Percentiles rank a stretch among this genome's conserved stretches.
phyloP scores from a whole-genome alignment of 768 basidiomycete species.

The Lactarius hatsudake region DNA sequence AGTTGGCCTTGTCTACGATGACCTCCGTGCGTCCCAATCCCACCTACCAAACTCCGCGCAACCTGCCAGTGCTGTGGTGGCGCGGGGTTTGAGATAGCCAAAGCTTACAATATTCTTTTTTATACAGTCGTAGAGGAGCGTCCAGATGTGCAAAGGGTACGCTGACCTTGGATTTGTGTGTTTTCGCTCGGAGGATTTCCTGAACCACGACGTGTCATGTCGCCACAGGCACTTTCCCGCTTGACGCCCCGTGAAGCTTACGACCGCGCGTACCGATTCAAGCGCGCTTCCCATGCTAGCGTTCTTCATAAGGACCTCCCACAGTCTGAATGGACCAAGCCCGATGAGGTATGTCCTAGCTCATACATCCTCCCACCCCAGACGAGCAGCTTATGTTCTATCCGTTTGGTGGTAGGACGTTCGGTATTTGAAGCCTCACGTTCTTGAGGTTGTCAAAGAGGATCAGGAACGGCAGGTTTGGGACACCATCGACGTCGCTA shows the following conservation, averaged over 20 bases:
- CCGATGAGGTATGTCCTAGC: conserved; percentile 61
- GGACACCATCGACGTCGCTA: conserved; percentile 74
- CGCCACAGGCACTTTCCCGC: conserved; percentile 74
- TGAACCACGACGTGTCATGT: neutral
- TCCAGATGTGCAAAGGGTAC: conserved; percentile 72
- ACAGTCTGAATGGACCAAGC: conserved; percentile 75
- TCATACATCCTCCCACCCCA: neutral
- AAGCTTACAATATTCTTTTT: conserved; percentile 21
- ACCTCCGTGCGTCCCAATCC: conserved; percentile 70
- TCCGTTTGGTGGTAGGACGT: conserved; percentile 56
- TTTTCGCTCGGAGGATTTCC: neutral
- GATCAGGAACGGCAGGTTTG: conserved; percentile 72
- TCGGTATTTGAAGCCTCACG: conserved; percentile 82
- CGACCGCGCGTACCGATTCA: conserved; percentile 89
- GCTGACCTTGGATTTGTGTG: conserved; percentile 26
- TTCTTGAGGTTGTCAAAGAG: conserved; percentile 71
- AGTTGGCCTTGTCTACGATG: conserved; percentile 90
- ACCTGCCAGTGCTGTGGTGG: conserved; percentile 3
- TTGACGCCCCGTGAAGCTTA: conserved; percentile 77
- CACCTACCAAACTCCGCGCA: conserved; percentile 14
- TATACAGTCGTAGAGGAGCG: conserved; percentile 72
- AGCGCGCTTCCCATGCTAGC: conserved; percentile 75
- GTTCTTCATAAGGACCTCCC: conserved; percentile 77
- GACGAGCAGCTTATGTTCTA: neutral
- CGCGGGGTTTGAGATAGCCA: neutral